Percentiles rank a stretch among this genome's conserved stretches.
These are phyloP conservation scores for Peniophora sp. DNA, from an alignment of 1,284 basidiomycete genomes.

Conservation along the genomic window DNA sequence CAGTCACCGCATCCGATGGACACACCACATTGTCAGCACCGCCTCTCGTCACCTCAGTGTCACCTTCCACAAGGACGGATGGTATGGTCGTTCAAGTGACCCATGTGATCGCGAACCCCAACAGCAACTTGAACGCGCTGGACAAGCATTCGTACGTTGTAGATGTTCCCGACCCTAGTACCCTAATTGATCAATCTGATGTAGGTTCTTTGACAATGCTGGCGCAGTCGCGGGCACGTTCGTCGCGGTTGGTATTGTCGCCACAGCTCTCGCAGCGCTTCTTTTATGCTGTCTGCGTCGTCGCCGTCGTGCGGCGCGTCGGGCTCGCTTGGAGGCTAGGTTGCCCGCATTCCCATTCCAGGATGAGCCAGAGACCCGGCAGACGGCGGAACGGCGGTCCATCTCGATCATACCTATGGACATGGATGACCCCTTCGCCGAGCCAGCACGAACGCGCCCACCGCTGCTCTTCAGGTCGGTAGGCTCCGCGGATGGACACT, in stretches of 20 bases:
- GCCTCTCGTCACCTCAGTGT: constrained; percentile 36
- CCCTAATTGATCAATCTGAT: not conserved
- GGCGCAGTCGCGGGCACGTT: constrained; percentile 53
- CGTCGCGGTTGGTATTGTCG: constrained; percentile 38
- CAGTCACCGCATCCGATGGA: constrained; percentile 29
- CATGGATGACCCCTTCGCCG: not conserved
- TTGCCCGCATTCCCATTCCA: constrained; percentile 21
- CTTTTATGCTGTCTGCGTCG: constrained; percentile 31
- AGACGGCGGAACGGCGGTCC: constrained; percentile 1
- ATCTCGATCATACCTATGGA: not conserved
- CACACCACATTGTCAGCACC: constrained; percentile 30
- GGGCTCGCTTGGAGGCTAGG: constrained; percentile 28
- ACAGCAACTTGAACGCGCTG: constrained; percentile 17
- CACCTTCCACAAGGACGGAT: constrained; percentile 33
- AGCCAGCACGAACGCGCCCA: not conserved
- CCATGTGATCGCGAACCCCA: constrained; percentile 41
- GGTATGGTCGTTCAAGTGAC: constrained; percentile 37
- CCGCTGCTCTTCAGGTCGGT: not conserved
- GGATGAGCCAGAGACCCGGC: constrained; percentile 7
- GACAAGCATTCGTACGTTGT: constrained; percentile 14
- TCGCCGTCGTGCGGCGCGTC: constrained; percentile 23
- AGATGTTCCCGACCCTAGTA: not conserved
- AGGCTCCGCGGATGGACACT: not conserved
- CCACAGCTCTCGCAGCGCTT: constrained; percentile 26
- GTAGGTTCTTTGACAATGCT: constrained; percentile 46